Percentiles rank a stretch among this genome's conserved stretches.
These are phyloP conservation scores for Suhomyces sp. DNA, from an alignment of 805 yeast species.

Conservation along the genomic window DNA sequence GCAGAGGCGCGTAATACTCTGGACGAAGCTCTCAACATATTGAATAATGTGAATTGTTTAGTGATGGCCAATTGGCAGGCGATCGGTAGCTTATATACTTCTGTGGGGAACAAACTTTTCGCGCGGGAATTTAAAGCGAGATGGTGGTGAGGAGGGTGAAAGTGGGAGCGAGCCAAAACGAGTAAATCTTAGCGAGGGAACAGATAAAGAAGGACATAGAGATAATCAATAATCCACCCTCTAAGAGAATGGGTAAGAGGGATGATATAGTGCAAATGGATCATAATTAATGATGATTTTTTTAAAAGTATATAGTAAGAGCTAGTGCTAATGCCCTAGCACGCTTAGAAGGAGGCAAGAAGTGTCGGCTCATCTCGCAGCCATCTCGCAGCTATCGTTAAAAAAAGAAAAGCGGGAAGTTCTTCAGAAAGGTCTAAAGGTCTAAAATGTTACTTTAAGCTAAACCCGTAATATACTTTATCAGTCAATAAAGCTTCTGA, in stretches of 20 bases:
- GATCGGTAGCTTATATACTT: neutral
- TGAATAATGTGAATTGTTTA: no score
- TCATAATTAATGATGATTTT: no score
- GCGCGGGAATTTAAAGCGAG: neutral
- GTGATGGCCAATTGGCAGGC: no score
- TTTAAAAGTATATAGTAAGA: no score
- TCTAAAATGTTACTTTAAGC: neutral
- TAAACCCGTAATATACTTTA: neutral
- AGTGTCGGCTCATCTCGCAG: neutral
- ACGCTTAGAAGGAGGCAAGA: no score
- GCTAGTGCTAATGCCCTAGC: no score
- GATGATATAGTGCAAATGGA: no score
- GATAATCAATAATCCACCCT: neutral
- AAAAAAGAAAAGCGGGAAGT: neutral
- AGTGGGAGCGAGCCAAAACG: neutral
- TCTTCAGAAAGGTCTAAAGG: neutral
- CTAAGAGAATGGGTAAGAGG: neutral
- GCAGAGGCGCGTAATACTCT: slow-evolving; percentile 15
- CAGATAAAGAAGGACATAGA: neutral
- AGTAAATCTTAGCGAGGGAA: neutral
- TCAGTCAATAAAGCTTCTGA: neutral
- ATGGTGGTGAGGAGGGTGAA: neutral
- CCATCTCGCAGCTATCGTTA: neutral
- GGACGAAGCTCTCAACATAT: slow-evolving; percentile 22
- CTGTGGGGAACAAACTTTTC: neutral